phyloP scores from a whole-genome alignment of 352 stramenopile species.

The Pythium utonaiense region DNA sequence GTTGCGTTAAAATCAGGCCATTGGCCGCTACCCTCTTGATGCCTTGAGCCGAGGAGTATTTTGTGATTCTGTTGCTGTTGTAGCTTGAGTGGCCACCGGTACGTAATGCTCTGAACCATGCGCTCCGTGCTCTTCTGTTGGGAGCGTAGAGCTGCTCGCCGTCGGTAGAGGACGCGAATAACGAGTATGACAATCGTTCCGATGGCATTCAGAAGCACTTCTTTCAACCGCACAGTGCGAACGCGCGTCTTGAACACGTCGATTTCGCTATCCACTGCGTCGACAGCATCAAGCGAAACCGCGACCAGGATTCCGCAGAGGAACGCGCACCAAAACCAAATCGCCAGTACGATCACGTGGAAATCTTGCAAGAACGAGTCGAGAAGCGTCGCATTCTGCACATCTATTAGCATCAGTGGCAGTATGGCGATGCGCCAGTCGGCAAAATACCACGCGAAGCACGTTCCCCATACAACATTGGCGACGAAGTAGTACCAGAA shows the following conservation, averaged over 20 bases:
- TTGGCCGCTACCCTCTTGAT: no score
- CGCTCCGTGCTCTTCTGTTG: background rate
- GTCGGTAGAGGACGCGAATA: slow-evolving; percentile 12
- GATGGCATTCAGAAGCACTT: slow-evolving; percentile 21
- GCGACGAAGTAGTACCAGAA: slow-evolving; percentile 21
- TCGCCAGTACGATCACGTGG: slow-evolving; percentile 1
- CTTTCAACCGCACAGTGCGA: slow-evolving; percentile 8
- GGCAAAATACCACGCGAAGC: slow-evolving; percentile 6
- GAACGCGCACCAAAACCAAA: background rate
- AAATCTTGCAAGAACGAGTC: slow-evolving; percentile 20
- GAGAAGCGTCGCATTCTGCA: slow-evolving; percentile 6
- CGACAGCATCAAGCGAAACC: slow-evolving; percentile 1
- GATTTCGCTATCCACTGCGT: background rate
- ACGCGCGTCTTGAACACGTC: background rate
- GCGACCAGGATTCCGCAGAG: slow-evolving; percentile 3
- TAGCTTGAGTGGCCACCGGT: slow-evolving; percentile 12
- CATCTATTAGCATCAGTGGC: background rate
- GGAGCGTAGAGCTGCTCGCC: background rate
- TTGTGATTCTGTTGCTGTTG: no score
- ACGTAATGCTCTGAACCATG: slow-evolving; percentile 11
- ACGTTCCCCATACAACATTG: slow-evolving; percentile 5
- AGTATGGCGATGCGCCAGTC: slow-evolving; percentile 8
- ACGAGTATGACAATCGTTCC: slow-evolving; percentile 13
- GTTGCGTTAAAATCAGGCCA: background rate
- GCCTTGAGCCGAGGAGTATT: no score